Percentiles rank a stretch among this genome's conserved stretches.
Conservation (phyloP, 768 basidiomycete genomes). For the Leccinum truebloodii region DNA sequence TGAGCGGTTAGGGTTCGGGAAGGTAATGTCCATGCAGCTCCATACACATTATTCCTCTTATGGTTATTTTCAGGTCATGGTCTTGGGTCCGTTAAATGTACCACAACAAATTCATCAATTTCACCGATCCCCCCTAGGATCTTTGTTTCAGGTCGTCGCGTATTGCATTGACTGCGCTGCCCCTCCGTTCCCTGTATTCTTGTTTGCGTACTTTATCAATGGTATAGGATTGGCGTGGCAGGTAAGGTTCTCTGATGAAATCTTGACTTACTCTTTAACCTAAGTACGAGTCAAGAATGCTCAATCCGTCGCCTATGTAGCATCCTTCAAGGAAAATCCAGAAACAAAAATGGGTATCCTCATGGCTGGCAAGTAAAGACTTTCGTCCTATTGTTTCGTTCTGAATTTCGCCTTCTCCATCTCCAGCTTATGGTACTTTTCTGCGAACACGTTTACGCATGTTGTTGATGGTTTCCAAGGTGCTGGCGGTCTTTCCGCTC, state of each 20-base stretch:
- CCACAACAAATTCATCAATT: background rate
- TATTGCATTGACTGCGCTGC: conserved; percentile 56
- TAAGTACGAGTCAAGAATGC: conserved; percentile 52
- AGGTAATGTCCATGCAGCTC: conserved; percentile 23
- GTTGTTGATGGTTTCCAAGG: conserved; percentile 29
- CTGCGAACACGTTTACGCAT: background rate
- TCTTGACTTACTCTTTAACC: background rate
- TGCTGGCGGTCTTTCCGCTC: conserved; percentile 49
- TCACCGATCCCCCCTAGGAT: conserved; percentile 37
- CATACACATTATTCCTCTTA: background rate
- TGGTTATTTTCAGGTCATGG: conserved; percentile 37
- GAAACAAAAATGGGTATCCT: conserved; percentile 69
- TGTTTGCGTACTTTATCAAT: conserved; percentile 45
- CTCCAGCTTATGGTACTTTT: conserved; percentile 15
- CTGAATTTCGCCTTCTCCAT: background rate
- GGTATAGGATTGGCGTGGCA: conserved; percentile 54
- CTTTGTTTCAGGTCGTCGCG: conserved; percentile 53
- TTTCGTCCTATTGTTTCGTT: background rate
- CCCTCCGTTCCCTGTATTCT: conserved; percentile 65
- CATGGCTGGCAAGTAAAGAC: conserved; percentile 43
- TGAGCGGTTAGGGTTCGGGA: conserved; percentile 45
- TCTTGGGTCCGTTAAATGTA: conserved; percentile 30
- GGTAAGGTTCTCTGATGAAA: conserved; percentile 26
- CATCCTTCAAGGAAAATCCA: conserved; percentile 53
- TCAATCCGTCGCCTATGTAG: conserved; percentile 72